phyloP scores from a whole-genome alignment of 148 eudicot species.

The Persicaria maculosa region DNA sequence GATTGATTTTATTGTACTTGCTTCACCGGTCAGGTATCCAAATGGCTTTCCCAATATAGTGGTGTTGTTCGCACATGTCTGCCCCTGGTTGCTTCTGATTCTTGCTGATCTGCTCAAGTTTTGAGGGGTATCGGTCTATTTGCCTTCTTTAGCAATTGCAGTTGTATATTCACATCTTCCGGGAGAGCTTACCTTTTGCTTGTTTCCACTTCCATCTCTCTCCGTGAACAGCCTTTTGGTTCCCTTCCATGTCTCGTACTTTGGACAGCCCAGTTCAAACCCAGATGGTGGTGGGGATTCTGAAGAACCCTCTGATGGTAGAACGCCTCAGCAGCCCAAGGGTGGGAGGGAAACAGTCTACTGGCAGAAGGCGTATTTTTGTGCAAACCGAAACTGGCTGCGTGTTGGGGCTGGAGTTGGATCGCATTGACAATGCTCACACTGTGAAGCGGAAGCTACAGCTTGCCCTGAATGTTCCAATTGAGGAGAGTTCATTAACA shows the following conservation, averaged over 20 bases:
- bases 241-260: constrained; percentile 51
- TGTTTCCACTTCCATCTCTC: constrained; percentile 26
- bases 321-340: constrained; percentile 41
- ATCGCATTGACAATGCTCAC: constrained; percentile 83
- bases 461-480: constrained; percentile 67
- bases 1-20: neutral
- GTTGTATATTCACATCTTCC: neutral
- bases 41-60: neutral
- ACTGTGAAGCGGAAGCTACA: constrained; percentile 87
- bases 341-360: constrained; percentile 36
- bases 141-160: neutral
- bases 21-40: constrained; percentile 1
- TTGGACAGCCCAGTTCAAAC: constrained; percentile 79
- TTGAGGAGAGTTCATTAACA: constrained; percentile 79
- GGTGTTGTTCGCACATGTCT: neutral
- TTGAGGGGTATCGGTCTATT: constrained; percentile 1
- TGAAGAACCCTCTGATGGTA: constrained; percentile 52
- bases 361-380: constrained; percentile 77
- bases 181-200: neutral
- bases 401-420: constrained; percentile 90
- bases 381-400: constrained; percentile 90
- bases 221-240: constrained; percentile 19
- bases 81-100: constrained; percentile 1
- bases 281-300: constrained; percentile 63
- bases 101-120: constrained; percentile 9